A percentile compares a stretch with the other conserved stretches of the same genome.
These are phyloP conservation scores for Chamaenerion angustifolium DNA, from an alignment of 345 rosid genomes.

Conservation along the genomic window DNA sequence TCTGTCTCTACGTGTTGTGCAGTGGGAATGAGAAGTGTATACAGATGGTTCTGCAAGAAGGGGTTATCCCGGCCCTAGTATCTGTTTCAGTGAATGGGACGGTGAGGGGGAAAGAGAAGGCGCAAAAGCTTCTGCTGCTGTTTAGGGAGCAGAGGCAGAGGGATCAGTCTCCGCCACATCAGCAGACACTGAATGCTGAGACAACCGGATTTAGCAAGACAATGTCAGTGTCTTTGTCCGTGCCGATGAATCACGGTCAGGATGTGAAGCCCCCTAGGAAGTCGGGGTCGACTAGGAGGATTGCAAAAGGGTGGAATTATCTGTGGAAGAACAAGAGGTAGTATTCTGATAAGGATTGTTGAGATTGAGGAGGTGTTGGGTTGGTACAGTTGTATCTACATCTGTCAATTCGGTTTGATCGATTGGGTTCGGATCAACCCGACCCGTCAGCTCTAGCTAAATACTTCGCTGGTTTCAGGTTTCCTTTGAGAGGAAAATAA, in stretches of 20 bases:
- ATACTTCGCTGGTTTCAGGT: too few relatives aligned
- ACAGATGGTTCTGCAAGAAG: slow-evolving; percentile 87
- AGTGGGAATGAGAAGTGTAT: slow-evolving; percentile 60
- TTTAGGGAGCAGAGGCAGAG: slow-evolving; percentile 86
- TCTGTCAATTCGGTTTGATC: too few relatives aligned
- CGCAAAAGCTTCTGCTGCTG: slow-evolving; percentile 78
- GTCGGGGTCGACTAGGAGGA: slow-evolving; percentile 58
- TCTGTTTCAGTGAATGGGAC: slow-evolving; percentile 90
- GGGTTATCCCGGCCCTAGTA: slow-evolving; percentile 86
- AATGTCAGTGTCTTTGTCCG: not conserved
- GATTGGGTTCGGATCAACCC: too few relatives aligned
- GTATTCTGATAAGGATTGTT: slow-evolving; percentile 6
- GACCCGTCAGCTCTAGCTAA: not conserved
- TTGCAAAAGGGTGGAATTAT: slow-evolving; percentile 58
- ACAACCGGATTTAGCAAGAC: not conserved
- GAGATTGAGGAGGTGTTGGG: too few relatives aligned
- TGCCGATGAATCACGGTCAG: too few relatives aligned
- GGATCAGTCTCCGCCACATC: slow-evolving; percentile 34
- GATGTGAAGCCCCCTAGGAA: slow-evolving; percentile 52
- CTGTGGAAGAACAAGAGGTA: slow-evolving; percentile 91
- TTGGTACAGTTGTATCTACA: too few relatives aligned
- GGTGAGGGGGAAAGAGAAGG: slow-evolving; percentile 70
- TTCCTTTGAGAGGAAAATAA: too few relatives aligned
- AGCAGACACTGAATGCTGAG: slow-evolving; percentile 1
- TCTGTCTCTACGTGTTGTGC: slow-evolving; percentile 66